Conservation (phyloP, 345 rosid genomes). For the Boechera divaricarpa region DNA sequence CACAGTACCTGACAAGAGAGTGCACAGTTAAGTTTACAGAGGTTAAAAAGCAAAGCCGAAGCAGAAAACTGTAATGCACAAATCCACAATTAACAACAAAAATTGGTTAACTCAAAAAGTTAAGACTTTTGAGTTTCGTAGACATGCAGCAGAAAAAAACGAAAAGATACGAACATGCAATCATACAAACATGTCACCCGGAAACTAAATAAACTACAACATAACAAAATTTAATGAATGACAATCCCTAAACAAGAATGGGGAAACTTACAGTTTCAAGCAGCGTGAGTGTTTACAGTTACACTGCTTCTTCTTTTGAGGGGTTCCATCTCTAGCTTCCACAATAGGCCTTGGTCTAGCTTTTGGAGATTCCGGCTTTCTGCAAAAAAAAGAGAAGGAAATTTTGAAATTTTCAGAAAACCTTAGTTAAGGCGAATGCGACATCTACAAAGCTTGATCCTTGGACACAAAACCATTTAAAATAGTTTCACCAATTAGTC, state of each 20-base stretch:
- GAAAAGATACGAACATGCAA: conserved; percentile 26
- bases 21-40: background rate
- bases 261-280: conserved; percentile 82
- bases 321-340: conserved; percentile 87
- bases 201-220: conserved; percentile 13
- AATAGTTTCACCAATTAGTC: conserved; percentile 10
- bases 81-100: background rate
- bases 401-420: conserved; percentile 16
- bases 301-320: conserved; percentile 95
- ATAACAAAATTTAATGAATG: background rate
- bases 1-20: conserved; percentile 76
- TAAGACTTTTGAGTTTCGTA: background rate
- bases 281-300: conserved; percentile 98
- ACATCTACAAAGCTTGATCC: background rate
- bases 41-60: background rate
- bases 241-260: conserved; percentile 3
- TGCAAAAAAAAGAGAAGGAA: conserved; percentile 36
- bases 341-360: conserved; percentile 62
- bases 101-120: background rate
- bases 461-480: conserved; percentile 1
- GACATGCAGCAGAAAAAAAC: conserved; percentile 13
- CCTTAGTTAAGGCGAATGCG: conserved; percentile 4
- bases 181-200: background rate
- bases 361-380: conserved; percentile 88
- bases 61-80: background rate